Evolutionary conservation across 345 rosid genomes (phyloP).

Genomic region (Turnera subulata): DNA sequence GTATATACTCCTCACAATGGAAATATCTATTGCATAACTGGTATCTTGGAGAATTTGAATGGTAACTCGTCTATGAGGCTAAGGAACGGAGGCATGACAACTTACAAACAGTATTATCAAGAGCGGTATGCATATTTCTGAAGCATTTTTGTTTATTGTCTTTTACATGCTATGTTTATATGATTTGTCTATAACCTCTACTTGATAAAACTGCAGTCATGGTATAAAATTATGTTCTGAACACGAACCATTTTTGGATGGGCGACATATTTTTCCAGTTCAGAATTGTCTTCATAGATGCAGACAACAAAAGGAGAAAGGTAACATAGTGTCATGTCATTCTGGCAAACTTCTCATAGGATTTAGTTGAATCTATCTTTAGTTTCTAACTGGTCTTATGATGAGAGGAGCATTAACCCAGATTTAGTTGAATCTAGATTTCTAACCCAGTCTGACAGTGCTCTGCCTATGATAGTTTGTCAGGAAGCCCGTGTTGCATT

Average conservation of each 20-base stretch:
- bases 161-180: neutral
- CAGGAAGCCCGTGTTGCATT: no score
- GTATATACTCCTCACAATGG: conserved; percentile 78
- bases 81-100: conserved; percentile 35
- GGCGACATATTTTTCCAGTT: conserved; percentile 52
- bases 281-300: conserved; percentile 43
- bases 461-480: no score
- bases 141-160: neutral
- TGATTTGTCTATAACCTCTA: conserved; percentile 6
- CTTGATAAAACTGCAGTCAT: conserved; percentile 41
- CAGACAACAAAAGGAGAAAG: conserved; percentile 55
- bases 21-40: conserved; percentile 47
- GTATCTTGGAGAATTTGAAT: conserved; percentile 38
- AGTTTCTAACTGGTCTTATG: no score
- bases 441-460: no score
- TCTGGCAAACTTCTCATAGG: neutral
- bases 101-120: conserved; percentile 57
- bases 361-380: no score
- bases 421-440: no score
- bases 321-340: conserved; percentile 16
- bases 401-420: no score
- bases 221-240: conserved; percentile 36
- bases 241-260: conserved; percentile 41
- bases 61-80: conserved; percentile 44
- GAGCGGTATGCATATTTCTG: conserved; percentile 30